These are phyloP conservation scores for Bathelium albidoporum DNA, from an alignment of 495 filamentous ascomycete species.

Conservation along the genomic window DNA sequence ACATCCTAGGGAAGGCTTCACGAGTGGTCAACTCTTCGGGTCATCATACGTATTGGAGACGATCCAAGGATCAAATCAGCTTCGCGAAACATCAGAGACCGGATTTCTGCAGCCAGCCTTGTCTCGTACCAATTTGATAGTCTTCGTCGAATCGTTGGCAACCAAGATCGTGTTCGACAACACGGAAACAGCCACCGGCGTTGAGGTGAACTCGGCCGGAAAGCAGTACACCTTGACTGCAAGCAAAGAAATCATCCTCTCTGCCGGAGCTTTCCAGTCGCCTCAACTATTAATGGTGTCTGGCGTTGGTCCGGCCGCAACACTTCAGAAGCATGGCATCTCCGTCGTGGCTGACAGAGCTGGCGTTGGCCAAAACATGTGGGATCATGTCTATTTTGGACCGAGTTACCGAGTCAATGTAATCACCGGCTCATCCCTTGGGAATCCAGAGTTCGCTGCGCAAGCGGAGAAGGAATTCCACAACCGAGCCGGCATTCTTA, in stretches of 20 bases:
- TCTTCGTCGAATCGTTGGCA: slow-evolving; percentile 34
- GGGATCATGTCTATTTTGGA: slow-evolving; percentile 16
- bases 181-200: slow-evolving; percentile 38
- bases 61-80: slow-evolving; percentile 26
- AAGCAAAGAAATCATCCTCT: not conserved
- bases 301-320: slow-evolving; percentile 14
- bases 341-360: slow-evolving; percentile 4
- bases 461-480: not conserved
- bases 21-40: slow-evolving; percentile 27
- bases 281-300: slow-evolving; percentile 18
- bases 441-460: not conserved
- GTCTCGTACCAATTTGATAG: slow-evolving; percentile 15
- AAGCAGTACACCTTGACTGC: slow-evolving; percentile 26
- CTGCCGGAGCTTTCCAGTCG: not conserved
- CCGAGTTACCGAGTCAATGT: slow-evolving; percentile 9
- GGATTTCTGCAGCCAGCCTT: slow-evolving; percentile 31
- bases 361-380: slow-evolving; percentile 20
- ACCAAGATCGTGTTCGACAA: slow-evolving; percentile 38
- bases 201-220: slow-evolving; percentile 30
- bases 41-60: slow-evolving; percentile 22
- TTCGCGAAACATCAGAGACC: slow-evolving; percentile 33
- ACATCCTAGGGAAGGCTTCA: slow-evolving; percentile 17
- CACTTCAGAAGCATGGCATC: slow-evolving; percentile 6
- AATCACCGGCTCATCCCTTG: not conserved
- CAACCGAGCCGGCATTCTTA: slow-evolving; percentile 10